Percentiles rank a stretch among this genome's conserved stretches.
Conservation (phyloP, 2,329 filamentous ascomycete genomes). For the Pyrenophora teres region DNA sequence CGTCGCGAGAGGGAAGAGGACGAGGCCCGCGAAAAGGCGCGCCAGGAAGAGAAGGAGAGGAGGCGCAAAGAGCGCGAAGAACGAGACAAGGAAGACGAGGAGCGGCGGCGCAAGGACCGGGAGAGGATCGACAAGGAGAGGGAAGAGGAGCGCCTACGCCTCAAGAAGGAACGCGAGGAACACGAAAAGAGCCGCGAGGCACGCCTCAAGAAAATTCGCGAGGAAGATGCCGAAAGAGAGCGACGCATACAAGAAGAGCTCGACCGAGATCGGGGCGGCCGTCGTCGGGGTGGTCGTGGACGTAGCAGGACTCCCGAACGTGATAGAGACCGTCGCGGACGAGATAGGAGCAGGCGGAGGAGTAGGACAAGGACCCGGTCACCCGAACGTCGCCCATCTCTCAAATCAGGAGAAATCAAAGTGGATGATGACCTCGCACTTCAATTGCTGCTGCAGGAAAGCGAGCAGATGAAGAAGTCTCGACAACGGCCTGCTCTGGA, state of each 20-base stretch:
- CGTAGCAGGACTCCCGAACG: constrained; percentile 35
- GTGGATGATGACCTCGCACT: constrained; percentile 47
- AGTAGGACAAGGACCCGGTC: constrained; percentile 30
- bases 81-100: constrained; percentile 38
- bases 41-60: constrained; percentile 54
- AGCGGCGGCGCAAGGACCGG: constrained; percentile 37
- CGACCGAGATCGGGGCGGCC: constrained; percentile 54
- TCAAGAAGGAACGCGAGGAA: constrained; percentile 51
- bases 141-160: constrained; percentile 57
- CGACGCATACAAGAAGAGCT: constrained; percentile 55
- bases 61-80: constrained; percentile 40
- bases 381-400: constrained; percentile 27
- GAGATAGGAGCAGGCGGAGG: constrained; percentile 30
- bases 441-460: constrained; percentile 43
- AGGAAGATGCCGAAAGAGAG: constrained; percentile 43
- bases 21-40: constrained; percentile 51
- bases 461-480: constrained; percentile 46
- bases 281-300: constrained; percentile 35
- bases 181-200: constrained; percentile 52
- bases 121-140: constrained; percentile 44
- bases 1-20: constrained; percentile 56
- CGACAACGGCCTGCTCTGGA: constrained; percentile 44
- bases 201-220: constrained; percentile 48
- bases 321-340: constrained; percentile 29
- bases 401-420: constrained; percentile 44